Base-by-base conservation (phyloP, 352 stramenopile genomes). In the Phytophthora melonis region DNA sequence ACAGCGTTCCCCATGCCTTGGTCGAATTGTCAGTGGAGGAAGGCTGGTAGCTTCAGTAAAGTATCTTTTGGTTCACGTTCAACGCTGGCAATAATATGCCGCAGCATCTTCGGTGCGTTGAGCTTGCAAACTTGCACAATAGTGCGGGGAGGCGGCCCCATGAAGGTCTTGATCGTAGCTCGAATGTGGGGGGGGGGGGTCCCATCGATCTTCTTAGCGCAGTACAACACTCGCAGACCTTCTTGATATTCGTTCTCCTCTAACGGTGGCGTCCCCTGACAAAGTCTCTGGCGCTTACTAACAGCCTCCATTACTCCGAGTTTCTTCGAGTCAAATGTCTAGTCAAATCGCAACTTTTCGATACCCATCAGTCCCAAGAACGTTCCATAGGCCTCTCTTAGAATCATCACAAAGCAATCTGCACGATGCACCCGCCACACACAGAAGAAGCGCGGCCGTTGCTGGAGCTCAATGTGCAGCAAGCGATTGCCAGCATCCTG, bases 391-490 rank as follows among this genome's bases (percentile, higher is more conserved):
- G 2, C 25, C 25, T 30, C 25, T 30, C 25, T 30, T 30, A 30
- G 25, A 30, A 30, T 30, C 25, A 30, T 30, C 25, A 30, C 25
- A 30, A 30, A 30, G 25, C 25, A 30, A 30, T 30, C 25, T 30
- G 2, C 25, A 30, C 25, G 25, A 30, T 30, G 25, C 25, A 30
- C 25, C 25, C 25, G 25, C 25, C 25, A 30, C 25, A 30, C 25
- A 30, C 25, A 30, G 25, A 30, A 30, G 25, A 30, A 2, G 25
- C 25, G 25, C 2, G 74, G 19, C 72, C 66, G 53, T 54, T 84
- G 56, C 32, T 83, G 14, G 78, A 85, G 58, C 54, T 86, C 13
- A 64, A 75, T 53, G 52, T 86, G 19, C 80, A 71, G 52, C 62
- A 66, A 34, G 78, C 58, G 7, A 72, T 83, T 39, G 69, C 68